Evolutionary conservation across 371 early-diverging fungal species (phyloP), one percentile per base, ranked within the genome.

Genomic region (Haplosporangium sp.): DNA sequence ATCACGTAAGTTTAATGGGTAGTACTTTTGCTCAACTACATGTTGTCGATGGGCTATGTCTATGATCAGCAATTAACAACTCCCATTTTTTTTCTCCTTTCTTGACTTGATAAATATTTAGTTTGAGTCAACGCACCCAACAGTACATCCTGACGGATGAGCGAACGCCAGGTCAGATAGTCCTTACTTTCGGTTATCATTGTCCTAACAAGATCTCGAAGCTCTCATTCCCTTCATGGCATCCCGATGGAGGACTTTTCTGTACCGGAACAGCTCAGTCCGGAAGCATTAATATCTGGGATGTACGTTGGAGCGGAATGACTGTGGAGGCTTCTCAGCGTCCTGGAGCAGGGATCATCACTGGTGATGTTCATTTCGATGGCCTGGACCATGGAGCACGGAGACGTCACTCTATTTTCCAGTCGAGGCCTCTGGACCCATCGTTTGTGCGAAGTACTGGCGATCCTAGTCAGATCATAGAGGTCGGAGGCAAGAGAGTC

Each of bases 251-350:
- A 4, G 76, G 71, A 0, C 55, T 76, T 11, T 42, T 76, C 11
- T 66, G 62, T 9, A 42, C 65, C 9, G 76, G 76, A 0, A 59
- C 63, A 1, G 45, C 12, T 1, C 14, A 14, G 0, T 42, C 58
- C 0, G 74, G 64, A 16, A 11, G 36, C 9, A 20, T 70, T n/a
- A 67, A 66, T 21, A n/a, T 76, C 5, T 76, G 76, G 76, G 76
- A 76, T 41, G 66, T 76, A 14, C 70, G 76, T 0, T 76, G 76
- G 76, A 59, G 23, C 8, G 37, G 56, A 13, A 70, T 76, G 40
- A 20, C 29, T 18, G 18, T 21, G 4, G 42, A 60, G 8, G 41
- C 29, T 12, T n/a, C 16, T 6, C 38, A 37, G 43, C 60, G 74
- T 13, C 65, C 74, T 1, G 74, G 69, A 12, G 8, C 38, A 5